Conservation (phyloP, 768 basidiomycete species). For the Kwoniella heveanensis region DNA sequence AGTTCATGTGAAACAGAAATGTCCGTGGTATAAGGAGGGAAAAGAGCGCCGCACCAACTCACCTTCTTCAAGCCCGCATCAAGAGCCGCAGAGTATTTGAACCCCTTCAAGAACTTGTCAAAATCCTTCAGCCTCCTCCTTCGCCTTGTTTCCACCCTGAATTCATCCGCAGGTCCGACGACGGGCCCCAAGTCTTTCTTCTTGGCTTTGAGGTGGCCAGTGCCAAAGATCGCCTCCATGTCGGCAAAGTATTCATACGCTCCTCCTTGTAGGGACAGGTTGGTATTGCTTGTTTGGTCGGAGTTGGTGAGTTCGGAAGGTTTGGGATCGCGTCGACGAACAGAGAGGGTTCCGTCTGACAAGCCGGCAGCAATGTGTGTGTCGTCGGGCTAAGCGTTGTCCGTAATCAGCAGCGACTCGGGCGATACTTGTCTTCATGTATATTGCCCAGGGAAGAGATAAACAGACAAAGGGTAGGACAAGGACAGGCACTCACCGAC, state of each 20-base stretch:
- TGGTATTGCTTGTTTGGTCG: constrained; percentile 50
- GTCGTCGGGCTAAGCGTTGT: constrained; percentile 74
- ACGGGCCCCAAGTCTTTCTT: constrained; percentile 60
- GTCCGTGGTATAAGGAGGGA: background rate
- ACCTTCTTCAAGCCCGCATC: constrained; percentile 89
- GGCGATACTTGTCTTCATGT: too few species aligned
- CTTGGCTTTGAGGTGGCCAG: constrained; percentile 58
- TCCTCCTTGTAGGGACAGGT: constrained; percentile 60
- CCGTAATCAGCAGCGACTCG: too few species aligned
- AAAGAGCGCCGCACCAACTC: constrained; percentile 26
- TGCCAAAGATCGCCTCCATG: constrained; percentile 64
- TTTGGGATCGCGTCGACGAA: constrained; percentile 82
- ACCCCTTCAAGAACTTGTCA: constrained; percentile 83
- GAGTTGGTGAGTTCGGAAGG: constrained; percentile 60
- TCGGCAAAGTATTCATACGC: constrained; percentile 69
- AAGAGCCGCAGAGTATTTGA: constrained; percentile 91
- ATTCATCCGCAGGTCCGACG: constrained; percentile 69
- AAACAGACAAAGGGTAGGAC: too few species aligned
- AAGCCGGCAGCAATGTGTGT: constrained; percentile 97
- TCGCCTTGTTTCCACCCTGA: constrained; percentile 72
- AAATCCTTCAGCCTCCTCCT: constrained; percentile 77
- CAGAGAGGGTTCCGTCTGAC: constrained; percentile 97
- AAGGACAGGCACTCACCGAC: constrained; percentile 66
- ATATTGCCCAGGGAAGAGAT: too few species aligned
- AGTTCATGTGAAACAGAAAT: too few species aligned